Conservation (phyloP, 305 asterid genomes). For the Fraxinus dipetala region DNA sequence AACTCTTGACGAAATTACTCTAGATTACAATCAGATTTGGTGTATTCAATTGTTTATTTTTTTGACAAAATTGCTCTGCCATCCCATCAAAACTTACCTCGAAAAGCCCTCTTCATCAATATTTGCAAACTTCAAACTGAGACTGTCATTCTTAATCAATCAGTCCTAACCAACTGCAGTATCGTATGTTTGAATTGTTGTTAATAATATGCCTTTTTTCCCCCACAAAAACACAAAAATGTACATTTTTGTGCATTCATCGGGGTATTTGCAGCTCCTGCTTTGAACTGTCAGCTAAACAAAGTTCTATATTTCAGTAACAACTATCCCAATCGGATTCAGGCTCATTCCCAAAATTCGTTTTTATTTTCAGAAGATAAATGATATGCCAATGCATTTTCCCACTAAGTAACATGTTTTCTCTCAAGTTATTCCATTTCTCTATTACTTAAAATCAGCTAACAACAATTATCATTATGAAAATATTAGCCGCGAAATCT, state of each 20-base stretch:
- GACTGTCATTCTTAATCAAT: background rate
- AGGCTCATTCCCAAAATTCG: background rate
- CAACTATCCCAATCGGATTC: background rate
- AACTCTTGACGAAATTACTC: background rate
- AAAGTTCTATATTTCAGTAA: background rate
- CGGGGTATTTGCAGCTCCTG: background rate
- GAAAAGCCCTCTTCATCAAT: background rate
- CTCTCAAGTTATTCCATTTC: background rate
- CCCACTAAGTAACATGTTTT: background rate
- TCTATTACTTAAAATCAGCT: background rate
- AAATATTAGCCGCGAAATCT: background rate
- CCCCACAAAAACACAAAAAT: background rate
- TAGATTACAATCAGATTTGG: background rate
- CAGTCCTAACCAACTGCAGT: background rate
- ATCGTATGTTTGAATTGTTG: background rate
- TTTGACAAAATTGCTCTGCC: background rate
- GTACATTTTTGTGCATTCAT: background rate
- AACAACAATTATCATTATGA: background rate
- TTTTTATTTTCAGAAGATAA: background rate
- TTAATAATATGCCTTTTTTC: background rate
- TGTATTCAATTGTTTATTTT: background rate
- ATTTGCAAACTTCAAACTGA: background rate
- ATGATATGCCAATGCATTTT: background rate
- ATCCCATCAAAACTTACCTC: background rate
- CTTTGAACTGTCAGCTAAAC: background rate